Evolutionary conservation across 257 asterid genomes (phyloP).

Genomic region (Penstemon eatonii): DNA sequence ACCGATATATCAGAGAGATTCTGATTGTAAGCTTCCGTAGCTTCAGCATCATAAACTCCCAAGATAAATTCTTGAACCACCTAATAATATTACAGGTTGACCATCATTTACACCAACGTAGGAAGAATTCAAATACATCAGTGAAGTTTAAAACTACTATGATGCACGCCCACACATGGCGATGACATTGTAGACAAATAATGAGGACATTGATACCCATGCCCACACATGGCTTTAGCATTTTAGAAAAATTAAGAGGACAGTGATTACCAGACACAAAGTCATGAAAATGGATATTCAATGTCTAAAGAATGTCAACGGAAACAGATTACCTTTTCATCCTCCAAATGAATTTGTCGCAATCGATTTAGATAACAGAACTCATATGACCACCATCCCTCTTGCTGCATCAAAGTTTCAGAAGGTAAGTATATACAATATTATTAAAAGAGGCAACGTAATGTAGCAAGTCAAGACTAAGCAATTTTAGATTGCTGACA

Average conservation of each 20-base stretch:
- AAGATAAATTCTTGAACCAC: slow-evolving; percentile 85
- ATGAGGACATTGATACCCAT: too few species aligned
- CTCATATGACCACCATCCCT: slow-evolving; percentile 99
- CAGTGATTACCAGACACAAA: too few species aligned
- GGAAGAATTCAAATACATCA: too few species aligned
- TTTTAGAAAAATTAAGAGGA: too few species aligned
- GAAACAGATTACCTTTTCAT: slow-evolving; percentile 62
- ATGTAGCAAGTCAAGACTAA: not conserved
- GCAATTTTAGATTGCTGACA: not conserved
- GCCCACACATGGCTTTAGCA: too few species aligned
- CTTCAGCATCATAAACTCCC: slow-evolving; percentile 84
- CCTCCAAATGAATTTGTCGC: slow-evolving; percentile 94
- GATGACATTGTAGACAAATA: too few species aligned
- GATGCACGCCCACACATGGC: too few species aligned
- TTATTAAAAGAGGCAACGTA: slow-evolving; percentile 18
- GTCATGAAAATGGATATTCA: not conserved
- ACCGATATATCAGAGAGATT: slow-evolving; percentile 77
- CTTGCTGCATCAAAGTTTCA: slow-evolving; percentile 71
- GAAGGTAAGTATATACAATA: slow-evolving; percentile 26
- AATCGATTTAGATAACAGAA: slow-evolving; percentile 74
- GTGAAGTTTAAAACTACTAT: too few species aligned
- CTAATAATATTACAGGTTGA: slow-evolving; percentile 32
- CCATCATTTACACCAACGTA: too few species aligned
- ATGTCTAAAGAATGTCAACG: not conserved
- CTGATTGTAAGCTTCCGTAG: slow-evolving; percentile 76